Base-by-base conservation (phyloP, 305 asterid genomes). In the Stenogyne calaminthoides region DNA sequence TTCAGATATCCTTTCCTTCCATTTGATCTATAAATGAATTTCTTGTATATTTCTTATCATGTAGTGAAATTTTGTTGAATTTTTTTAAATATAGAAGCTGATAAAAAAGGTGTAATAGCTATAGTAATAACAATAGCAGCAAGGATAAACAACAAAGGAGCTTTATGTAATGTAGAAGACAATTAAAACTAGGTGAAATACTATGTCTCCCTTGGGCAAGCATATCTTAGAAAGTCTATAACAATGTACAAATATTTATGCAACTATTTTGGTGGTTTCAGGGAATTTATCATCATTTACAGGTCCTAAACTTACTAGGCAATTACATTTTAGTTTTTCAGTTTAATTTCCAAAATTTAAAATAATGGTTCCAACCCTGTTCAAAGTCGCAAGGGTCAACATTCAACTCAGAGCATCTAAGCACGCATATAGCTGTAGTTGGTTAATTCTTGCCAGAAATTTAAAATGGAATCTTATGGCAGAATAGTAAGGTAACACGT, bases 281-380 rank as follows among this genome's bases (percentile, higher is more conserved):
- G 25, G 51, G 58, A 69, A 22, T 0, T 63, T 52, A 60, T 27
- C 40, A 25, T 69, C n/a, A 69, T 51, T 42, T 40, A 59, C 18
- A 40, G 42, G 7, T 70, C 67, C 57, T 57, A 70, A 70, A 39
- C 18, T n/a, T n/a, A n/a, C n/a, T 56, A 70, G 42, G 6, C 55
- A 70, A 29, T 15, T 40, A 4, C 22, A 70, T 25, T 15, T 47
- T 40, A 25, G 12, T 42, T 57, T 20, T 40, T 49, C 1, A 29
- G 18, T 49, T 27, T n/a, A 16, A 25, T 47, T 67, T 7, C 47
- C 18, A 22, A 32, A 58, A 25, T 19, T 44, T 37, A 7, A 69
- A 47, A n/a, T n/a, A 47, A 2, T 47, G 19, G 55, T 47, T n/a
- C 20, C 55, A 47, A 47, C 55, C 19, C 19, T 47, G 19, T n/a